Evolutionary conservation across 1,284 basidiomycete genomes (phyloP).

Genomic region (Earliella scabrosa): DNA sequence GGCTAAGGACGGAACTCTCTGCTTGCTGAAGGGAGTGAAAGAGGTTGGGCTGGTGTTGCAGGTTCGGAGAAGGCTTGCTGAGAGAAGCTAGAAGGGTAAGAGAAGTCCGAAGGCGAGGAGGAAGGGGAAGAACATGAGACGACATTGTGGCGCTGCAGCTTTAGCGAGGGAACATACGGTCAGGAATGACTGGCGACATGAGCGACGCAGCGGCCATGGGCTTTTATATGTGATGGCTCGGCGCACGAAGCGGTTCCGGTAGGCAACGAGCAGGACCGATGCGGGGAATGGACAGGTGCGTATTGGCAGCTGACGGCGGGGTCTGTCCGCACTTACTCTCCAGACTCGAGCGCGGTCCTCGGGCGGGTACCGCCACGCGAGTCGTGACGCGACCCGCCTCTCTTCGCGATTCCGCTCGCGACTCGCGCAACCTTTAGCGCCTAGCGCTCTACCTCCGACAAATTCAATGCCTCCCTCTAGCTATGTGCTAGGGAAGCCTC

Average conservation of each 20-base stretch:
- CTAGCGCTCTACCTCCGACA: too few relatives aligned
- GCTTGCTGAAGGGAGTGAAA: conserved; percentile 74
- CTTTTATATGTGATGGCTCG: background rate
- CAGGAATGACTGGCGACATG: conserved; percentile 2
- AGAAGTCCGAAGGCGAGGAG: background rate
- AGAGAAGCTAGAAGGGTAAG: conserved; percentile 28
- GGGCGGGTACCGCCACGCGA: too few relatives aligned
- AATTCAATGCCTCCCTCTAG: too few relatives aligned
- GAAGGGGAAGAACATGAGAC: conserved; percentile 11
- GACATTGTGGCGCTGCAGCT: conserved; percentile 15
- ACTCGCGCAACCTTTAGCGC: too few relatives aligned
- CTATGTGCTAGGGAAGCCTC: too few relatives aligned
- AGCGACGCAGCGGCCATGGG: background rate
- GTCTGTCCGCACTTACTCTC: too few relatives aligned
- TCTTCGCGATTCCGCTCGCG: too few relatives aligned
- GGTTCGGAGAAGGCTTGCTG: conserved; percentile 21
- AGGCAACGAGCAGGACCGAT: background rate
- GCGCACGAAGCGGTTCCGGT: too few relatives aligned
- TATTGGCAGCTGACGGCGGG: background rate
- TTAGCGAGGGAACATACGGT: background rate
- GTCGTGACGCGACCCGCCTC: too few relatives aligned
- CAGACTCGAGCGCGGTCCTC: too few relatives aligned
- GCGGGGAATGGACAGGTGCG: background rate
- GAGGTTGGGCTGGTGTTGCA: conserved; percentile 35
- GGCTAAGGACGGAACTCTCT: conserved; percentile 73